Evolutionary conservation across 2,329 filamentous ascomycete species (phyloP), one percentile per base, ranked within the genome.

Genomic region (Clonostachys solani): DNA sequence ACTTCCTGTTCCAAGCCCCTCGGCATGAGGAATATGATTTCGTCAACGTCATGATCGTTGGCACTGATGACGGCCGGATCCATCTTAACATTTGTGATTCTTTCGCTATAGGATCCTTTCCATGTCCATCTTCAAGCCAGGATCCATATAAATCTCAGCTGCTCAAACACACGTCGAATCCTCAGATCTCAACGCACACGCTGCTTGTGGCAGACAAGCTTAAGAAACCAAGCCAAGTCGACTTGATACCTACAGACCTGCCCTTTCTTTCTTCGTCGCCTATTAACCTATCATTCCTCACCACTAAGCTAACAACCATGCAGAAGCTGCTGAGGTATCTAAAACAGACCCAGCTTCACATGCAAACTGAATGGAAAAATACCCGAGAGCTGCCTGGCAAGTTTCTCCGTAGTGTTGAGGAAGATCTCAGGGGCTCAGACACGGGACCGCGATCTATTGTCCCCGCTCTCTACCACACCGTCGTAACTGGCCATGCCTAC

Each of bases 251-350:
- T 1, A 80, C 95, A 61, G 89, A 95, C 55, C 72, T 96, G n/a
- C 82, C 85, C 1, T 95, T 96, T 59, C 81, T 95, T 43, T 83
- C 84, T 4, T 84, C 84, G 13, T 86, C 84, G 3, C 88, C 88
- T 4, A 81, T 91, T 47, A 89, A 95, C 58, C 72, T 97, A 3
- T 89, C 92, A 29, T 75, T 96, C 5, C 75, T 97, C 12, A 87
- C 92, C 1, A 90, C 87, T 15, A 95, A 95, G 58, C 86, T 90
- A 5, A 95, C 92, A 1, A 88, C 89, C 40, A 68, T 97, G 15
- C 89, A 96, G 57, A 95, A 94, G 53, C 67, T 97, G 12, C 71
- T 96, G 8, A 78, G 90, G 43, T 97, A 99, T 60, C 78, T 96
- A 41, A 83, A 83, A 47, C 89, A 96, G 61, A 84, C 87, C 1